Conservation (phyloP, 495 filamentous ascomycete genomes). For the Aspergillus kassunensis region DNA sequence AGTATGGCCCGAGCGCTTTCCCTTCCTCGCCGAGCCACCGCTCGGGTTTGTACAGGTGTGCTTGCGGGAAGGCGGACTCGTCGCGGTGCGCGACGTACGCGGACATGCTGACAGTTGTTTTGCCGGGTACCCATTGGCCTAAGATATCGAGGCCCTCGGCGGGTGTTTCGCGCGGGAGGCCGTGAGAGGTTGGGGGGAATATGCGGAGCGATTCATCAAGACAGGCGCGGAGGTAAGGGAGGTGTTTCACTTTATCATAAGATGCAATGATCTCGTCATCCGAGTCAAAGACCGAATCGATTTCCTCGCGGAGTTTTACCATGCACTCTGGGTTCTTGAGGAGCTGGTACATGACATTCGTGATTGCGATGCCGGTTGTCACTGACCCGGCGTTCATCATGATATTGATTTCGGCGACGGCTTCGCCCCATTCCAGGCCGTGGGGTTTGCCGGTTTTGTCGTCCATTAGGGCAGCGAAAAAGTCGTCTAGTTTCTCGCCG, state of each 20-base stretch:
- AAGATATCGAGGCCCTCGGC: slow-evolving; percentile 35
- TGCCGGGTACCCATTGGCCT: slow-evolving; percentile 36
- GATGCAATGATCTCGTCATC: slow-evolving; percentile 34
- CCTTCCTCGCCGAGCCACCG: slow-evolving; percentile 35
- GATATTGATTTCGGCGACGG: slow-evolving; percentile 31
- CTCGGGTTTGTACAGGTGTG: slow-evolving; percentile 34
- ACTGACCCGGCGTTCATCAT: slow-evolving; percentile 54
- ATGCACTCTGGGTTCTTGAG: slow-evolving; percentile 49
- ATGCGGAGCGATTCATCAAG: slow-evolving; percentile 47
- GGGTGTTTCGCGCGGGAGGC: slow-evolving; percentile 34
- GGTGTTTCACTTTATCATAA: slow-evolving; percentile 42
- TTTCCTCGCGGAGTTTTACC: slow-evolving; percentile 52
- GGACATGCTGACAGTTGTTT: slow-evolving; percentile 31
- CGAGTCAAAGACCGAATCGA: slow-evolving; percentile 40
- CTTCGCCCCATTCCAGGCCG: slow-evolving; percentile 33
- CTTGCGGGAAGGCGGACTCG: slow-evolving; percentile 26
- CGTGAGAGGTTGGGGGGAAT: slow-evolving; percentile 35
- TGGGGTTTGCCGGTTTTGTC: slow-evolving; percentile 44
- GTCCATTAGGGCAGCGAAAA: slow-evolving; percentile 54
- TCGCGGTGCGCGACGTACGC: slow-evolving; percentile 31
- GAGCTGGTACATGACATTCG: slow-evolving; percentile 52
- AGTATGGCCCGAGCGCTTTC: slow-evolving; percentile 39
- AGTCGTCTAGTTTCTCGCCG: slow-evolving; percentile 55
- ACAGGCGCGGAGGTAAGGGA: slow-evolving; percentile 42
- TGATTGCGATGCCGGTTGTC: slow-evolving; percentile 51